phyloP scores from a whole-genome alignment of 2,329 filamentous ascomycete genomes.

The Botrytis elliptica region DNA sequence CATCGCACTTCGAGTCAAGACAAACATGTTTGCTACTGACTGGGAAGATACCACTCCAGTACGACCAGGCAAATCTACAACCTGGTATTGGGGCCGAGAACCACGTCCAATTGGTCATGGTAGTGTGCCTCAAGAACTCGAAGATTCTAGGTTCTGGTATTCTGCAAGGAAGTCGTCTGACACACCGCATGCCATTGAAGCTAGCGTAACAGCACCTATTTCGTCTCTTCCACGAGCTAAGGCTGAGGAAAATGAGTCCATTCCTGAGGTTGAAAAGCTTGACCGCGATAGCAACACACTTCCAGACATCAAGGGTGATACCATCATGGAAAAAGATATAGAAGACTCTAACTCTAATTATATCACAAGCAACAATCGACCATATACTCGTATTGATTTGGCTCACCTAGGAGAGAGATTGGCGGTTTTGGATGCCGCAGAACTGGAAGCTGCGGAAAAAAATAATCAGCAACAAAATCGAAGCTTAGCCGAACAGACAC shows the following conservation, averaged over 20 bases:
- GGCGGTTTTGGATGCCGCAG: background rate
- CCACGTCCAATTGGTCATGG: background rate
- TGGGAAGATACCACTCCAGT: background rate
- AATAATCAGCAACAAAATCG: background rate
- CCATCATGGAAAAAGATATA: background rate
- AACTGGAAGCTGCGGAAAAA: background rate
- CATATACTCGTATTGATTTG: background rate
- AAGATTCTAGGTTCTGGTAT: background rate
- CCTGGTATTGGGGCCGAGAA: constrained; percentile 1
- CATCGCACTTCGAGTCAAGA: background rate
- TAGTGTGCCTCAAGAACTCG: background rate
- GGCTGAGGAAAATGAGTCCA: background rate
- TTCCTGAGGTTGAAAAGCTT: background rate
- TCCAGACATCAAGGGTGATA: background rate
- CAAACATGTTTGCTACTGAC: background rate
- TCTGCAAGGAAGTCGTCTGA: background rate
- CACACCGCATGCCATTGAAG: background rate
- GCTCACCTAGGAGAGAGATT: background rate
- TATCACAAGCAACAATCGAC: background rate
- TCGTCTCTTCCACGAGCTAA: background rate
- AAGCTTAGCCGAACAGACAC: background rate
- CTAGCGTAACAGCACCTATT: background rate
- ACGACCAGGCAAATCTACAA: background rate
- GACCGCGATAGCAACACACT: background rate
- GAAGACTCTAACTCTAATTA: background rate